These are phyloP conservation scores for Colletotrichum sp. DNA, from an alignment of 2,329 filamentous ascomycete species.

Conservation along the genomic window DNA sequence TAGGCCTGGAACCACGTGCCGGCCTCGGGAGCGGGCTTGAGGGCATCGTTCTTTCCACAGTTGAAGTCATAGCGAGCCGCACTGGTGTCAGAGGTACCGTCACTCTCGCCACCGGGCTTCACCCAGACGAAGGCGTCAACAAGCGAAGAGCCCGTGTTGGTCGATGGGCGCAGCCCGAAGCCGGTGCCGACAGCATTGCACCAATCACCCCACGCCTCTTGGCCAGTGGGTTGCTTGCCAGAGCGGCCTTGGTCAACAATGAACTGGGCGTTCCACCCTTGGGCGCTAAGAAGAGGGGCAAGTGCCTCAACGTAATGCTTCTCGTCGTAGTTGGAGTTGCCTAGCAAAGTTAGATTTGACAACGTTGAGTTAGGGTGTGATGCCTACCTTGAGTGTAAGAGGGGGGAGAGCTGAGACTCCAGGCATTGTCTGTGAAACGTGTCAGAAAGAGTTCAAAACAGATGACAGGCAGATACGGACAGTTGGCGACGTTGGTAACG, in stretches of 20 bases:
- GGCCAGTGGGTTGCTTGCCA: slow-evolving; percentile 59
- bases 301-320: slow-evolving; percentile 68
- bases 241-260: slow-evolving; percentile 59
- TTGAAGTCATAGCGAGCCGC: slow-evolving; percentile 57
- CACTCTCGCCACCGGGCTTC: slow-evolving; percentile 69
- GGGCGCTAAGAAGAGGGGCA: slow-evolving; percentile 60
- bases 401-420: slow-evolving; percentile 44
- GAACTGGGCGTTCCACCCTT: slow-evolving; percentile 52
- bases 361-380: too few relatives aligned
- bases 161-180: slow-evolving; percentile 67
- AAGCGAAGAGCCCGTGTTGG: slow-evolving; percentile 63
- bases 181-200: slow-evolving; percentile 70
- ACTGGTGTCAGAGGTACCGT: slow-evolving; percentile 52
- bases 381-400: slow-evolving; percentile 45
- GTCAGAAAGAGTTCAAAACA: neutral
- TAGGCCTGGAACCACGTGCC: slow-evolving; percentile 72
- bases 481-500: slow-evolving; percentile 63
- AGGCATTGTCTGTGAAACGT: slow-evolving; percentile 49
- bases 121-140: slow-evolving; percentile 74
- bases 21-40: slow-evolving; percentile 72
- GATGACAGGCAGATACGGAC: neutral
- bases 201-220: slow-evolving; percentile 69
- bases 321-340: slow-evolving; percentile 57
- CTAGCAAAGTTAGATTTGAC: slow-evolving; percentile 30
- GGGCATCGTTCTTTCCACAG: slow-evolving; percentile 59